Evolutionary conservation across 192 early-diverging fungal genomes (phyloP).

Genomic region (Geranomyces michiganensis): DNA sequence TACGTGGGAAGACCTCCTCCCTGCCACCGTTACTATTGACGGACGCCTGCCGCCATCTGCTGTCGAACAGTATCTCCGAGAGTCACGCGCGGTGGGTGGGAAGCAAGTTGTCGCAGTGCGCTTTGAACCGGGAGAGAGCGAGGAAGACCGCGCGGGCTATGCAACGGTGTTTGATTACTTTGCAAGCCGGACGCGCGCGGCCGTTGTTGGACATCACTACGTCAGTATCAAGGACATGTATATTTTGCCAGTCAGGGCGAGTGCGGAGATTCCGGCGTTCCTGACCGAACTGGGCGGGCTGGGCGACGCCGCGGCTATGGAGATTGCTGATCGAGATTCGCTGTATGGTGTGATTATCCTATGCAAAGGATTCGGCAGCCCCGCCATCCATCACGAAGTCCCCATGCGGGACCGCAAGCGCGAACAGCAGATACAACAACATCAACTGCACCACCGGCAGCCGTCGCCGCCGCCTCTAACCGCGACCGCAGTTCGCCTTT

Average conservation of each 20-base stretch:
- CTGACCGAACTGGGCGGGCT: conserved; percentile 51
- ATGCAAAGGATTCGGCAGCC: conserved; percentile 47
- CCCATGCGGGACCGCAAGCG: no score
- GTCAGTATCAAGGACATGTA: conserved; percentile 77
- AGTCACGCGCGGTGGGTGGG: conserved; percentile 50
- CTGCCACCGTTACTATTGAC: conserved; percentile 61
- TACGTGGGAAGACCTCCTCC: conserved; percentile 62
- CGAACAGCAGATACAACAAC: no score
- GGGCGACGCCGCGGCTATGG: conserved; percentile 14
- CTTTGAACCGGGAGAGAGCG: conserved; percentile 40
- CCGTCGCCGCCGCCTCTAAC: neutral
- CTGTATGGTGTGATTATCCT: conserved; percentile 67
- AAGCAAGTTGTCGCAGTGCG: conserved; percentile 69
- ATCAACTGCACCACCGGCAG: no score
- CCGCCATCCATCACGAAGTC: no score
- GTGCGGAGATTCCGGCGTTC: conserved; percentile 60
- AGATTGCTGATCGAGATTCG: conserved; percentile 43
- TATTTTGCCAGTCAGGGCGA: conserved; percentile 61
- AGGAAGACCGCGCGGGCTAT: conserved; percentile 40
- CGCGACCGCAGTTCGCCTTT: neutral
- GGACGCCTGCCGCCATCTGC: conserved; percentile 61
- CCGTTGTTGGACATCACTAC: conserved; percentile 68
- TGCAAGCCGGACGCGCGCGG: conserved; percentile 59
- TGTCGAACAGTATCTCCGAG: conserved; percentile 60
- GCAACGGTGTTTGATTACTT: conserved; percentile 66